Evolutionary conservation across 2,329 filamentous ascomycete species (phyloP).

Genomic region (Ophiostoma australiae): DNA sequence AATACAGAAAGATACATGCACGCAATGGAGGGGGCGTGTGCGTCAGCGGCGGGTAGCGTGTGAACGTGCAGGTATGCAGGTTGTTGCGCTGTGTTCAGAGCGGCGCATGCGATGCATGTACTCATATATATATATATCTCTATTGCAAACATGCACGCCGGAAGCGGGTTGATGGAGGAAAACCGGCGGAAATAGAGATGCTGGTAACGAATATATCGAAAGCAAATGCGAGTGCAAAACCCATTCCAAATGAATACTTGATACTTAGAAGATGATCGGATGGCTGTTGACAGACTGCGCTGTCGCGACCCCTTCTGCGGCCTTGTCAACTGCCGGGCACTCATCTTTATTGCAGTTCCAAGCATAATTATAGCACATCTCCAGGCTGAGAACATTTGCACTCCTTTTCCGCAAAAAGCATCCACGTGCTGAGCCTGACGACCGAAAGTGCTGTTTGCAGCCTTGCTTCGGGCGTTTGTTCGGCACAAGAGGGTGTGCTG

Average conservation of each 20-base stretch:
- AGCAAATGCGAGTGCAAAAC: not conserved
- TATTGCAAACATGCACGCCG: not conserved
- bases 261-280: not conserved
- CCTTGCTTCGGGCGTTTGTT: not conserved
- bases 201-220: not conserved
- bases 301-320: not conserved
- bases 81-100: not conserved
- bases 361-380: no score
- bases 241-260: no score
- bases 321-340: not conserved
- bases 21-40: not conserved
- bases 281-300: not conserved
- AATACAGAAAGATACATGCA: not conserved
- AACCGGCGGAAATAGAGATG: not conserved
- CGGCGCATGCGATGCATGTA: no score
- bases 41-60: not conserved
- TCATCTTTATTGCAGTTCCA: not conserved
- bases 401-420: not conserved
- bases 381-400: no score
- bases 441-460: not conserved
- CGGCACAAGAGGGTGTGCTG: not conserved
- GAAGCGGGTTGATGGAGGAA: not conserved
- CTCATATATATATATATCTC: no score
- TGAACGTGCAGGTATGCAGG: not conserved
- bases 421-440: not conserved